Percentiles rank a stretch among this genome's conserved stretches.
phyloP scores from a whole-genome alignment of 495 filamentous ascomycete genomes.

The Neurospora sublineolata region DNA sequence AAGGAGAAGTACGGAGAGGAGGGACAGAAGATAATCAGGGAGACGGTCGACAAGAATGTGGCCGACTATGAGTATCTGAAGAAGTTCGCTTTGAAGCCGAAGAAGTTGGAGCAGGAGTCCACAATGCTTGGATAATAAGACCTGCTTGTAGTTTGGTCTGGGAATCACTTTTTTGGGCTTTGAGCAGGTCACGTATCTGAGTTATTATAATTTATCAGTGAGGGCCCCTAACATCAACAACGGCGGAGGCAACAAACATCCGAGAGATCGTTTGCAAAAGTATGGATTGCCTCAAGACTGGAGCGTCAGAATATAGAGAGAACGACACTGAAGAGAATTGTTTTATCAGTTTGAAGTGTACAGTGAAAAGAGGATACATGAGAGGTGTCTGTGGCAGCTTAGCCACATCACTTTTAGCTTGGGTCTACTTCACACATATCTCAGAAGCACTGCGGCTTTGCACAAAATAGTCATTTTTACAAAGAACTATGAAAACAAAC shows the following conservation, averaged over 20 bases:
- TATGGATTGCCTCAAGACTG: background rate
- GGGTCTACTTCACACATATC: background rate
- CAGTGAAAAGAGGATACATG: background rate
- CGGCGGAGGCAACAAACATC: background rate
- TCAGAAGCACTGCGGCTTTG: background rate
- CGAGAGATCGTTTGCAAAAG: background rate
- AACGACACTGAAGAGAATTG: background rate
- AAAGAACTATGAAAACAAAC: background rate
- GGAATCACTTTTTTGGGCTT: background rate
- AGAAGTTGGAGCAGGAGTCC: background rate
- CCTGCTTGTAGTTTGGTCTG: background rate
- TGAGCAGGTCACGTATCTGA: background rate
- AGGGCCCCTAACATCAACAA: background rate
- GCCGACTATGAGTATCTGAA: constrained; percentile 87
- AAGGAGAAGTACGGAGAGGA: constrained; percentile 68
- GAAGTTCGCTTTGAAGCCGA: constrained; percentile 56
- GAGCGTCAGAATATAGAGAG: background rate
- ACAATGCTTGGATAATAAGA: background rate
- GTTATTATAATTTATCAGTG: background rate
- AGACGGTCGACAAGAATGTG: constrained; percentile 68
- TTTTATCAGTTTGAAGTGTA: background rate
- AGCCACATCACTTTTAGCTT: background rate
- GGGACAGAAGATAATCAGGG: constrained; percentile 60
- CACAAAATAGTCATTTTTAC: background rate
- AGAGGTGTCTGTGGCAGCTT: background rate